Evolutionary conservation across 495 filamentous ascomycete genomes (phyloP).

Genomic region (Aspergillus cristatus): DNA sequence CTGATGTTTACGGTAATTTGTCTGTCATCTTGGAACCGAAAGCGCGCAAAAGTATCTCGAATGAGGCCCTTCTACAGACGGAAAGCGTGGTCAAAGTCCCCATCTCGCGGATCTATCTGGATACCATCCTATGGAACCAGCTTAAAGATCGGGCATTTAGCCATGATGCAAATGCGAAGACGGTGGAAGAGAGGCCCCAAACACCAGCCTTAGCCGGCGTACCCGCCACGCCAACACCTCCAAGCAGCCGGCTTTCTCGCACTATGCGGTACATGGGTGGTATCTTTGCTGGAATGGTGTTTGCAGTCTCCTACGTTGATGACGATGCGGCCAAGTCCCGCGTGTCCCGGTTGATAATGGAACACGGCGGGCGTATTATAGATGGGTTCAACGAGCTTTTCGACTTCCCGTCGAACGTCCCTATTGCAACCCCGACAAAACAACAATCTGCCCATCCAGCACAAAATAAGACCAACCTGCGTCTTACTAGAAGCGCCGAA

Average conservation of each 20-base stretch:
- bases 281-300: slow-evolving; percentile 69
- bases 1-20: slow-evolving; percentile 38
- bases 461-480: slow-evolving; percentile 22
- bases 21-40: slow-evolving; percentile 36
- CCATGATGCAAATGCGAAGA: slow-evolving; percentile 13
- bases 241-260: slow-evolving; percentile 32
- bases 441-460: slow-evolving; percentile 3
- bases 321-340: slow-evolving; percentile 45
- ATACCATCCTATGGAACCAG: slow-evolving; percentile 40
- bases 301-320: slow-evolving; percentile 64
- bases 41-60: slow-evolving; percentile 37
- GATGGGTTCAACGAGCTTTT: slow-evolving; percentile 84
- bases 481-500: slow-evolving; percentile 39
- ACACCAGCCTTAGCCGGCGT: slow-evolving; percentile 36
- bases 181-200: slow-evolving; percentile 17
- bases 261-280: slow-evolving; percentile 22
- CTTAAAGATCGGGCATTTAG: slow-evolving; percentile 37
- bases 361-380: slow-evolving; percentile 65
- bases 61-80: slow-evolving; percentile 15
- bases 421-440: slow-evolving; percentile 22
- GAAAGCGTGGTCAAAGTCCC: slow-evolving; percentile 35
- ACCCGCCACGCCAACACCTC: slow-evolving; percentile 33
- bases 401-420: slow-evolving; percentile 35
- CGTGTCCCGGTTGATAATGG: slow-evolving; percentile 37
- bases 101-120: slow-evolving; percentile 39